These are phyloP conservation scores for Psilocybe subaeruginosa DNA, from an alignment of 768 basidiomycete species.

Conservation along the genomic window DNA sequence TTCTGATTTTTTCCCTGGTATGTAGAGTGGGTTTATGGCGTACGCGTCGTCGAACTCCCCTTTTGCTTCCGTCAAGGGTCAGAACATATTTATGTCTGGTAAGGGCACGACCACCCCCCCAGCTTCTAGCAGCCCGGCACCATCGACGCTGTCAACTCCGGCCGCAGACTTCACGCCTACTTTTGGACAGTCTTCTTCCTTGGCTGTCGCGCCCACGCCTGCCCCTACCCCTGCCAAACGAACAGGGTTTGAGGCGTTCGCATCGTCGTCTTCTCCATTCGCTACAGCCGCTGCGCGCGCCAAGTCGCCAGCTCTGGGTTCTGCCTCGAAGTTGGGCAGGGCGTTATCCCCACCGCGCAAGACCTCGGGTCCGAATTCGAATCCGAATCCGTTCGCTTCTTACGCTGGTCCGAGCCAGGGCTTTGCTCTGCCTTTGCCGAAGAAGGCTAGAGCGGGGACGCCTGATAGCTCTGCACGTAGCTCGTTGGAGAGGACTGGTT, in stretches of 20 bases:
- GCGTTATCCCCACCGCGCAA: slow-evolving; percentile 63
- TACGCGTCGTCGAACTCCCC: slow-evolving; percentile 78
- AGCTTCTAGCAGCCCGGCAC: slow-evolving; percentile 24
- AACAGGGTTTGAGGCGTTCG: slow-evolving; percentile 60
- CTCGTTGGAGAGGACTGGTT: slow-evolving; percentile 43
- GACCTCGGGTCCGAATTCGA: slow-evolving; percentile 34
- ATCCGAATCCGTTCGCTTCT: slow-evolving; percentile 58
- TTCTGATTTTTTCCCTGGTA: slow-evolving; percentile 8
- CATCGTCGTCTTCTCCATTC: slow-evolving; percentile 54
- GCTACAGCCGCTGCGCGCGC: slow-evolving; percentile 45
- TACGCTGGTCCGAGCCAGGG: slow-evolving; percentile 58
- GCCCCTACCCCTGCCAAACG: slow-evolving; percentile 37
- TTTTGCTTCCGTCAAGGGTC: slow-evolving; percentile 74
- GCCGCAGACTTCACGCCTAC: slow-evolving; percentile 14
- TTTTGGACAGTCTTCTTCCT: slow-evolving; percentile 24
- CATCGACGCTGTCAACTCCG: slow-evolving; percentile 14
- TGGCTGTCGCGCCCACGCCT: slow-evolving; percentile 1
- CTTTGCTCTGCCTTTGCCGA: slow-evolving; percentile 53
- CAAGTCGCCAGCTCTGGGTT: slow-evolving; percentile 57
- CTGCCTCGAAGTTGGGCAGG: slow-evolving; percentile 40
- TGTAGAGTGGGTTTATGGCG: slow-evolving; percentile 75
- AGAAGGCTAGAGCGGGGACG: slow-evolving; percentile 57
- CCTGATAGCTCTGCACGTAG: slow-evolving; percentile 47
- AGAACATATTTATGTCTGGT: slow-evolving; percentile 51
- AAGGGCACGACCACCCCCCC: slow-evolving; percentile 36